These are phyloP conservation scores for Zangia roseola DNA, from an alignment of 768 basidiomycete species.

Conservation along the genomic window DNA sequence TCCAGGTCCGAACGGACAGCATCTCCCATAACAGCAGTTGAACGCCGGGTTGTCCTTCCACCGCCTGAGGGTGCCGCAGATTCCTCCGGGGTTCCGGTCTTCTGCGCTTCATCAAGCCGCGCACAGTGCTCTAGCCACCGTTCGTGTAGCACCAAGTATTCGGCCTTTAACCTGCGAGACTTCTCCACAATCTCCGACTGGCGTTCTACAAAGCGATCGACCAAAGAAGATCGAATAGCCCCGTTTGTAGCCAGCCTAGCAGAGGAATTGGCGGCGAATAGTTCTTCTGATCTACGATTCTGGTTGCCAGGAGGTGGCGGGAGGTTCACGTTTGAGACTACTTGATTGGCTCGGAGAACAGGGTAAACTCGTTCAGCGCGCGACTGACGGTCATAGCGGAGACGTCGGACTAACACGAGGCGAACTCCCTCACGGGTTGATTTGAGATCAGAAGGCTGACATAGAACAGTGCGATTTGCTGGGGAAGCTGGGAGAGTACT, in stretches of 20 bases:
- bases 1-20: constrained; percentile 93
- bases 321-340: constrained; percentile 36
- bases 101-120: constrained; percentile 54
- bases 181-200: constrained; percentile 54
- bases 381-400: constrained; percentile 58
- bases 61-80: constrained; percentile 40
- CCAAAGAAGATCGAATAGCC: constrained; percentile 47
- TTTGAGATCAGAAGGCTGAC: constrained; percentile 27
- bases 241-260: constrained; percentile 38
- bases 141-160: constrained; percentile 69
- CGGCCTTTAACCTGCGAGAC: constrained; percentile 50
- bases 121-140: constrained; percentile 74
- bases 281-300: constrained; percentile 49
- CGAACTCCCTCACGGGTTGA: constrained; percentile 61
- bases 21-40: constrained; percentile 73
- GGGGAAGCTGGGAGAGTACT: constrained; percentile 14
- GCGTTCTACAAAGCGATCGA: constrained; percentile 53
- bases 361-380: constrained; percentile 62
- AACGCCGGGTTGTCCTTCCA: constrained; percentile 69
- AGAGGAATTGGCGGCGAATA: constrained; percentile 38
- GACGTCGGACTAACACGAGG: constrained; percentile 59
- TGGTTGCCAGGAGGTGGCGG: constrained; percentile 32
- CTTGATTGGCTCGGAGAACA: constrained; percentile 58
- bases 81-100: constrained; percentile 35
- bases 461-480: constrained; percentile 3